A percentile compares a stretch with the other conserved stretches of the same genome.
Evolutionary conservation across 306 rosid genomes (phyloP).

Genomic region (Lathyrus aphaca): DNA sequence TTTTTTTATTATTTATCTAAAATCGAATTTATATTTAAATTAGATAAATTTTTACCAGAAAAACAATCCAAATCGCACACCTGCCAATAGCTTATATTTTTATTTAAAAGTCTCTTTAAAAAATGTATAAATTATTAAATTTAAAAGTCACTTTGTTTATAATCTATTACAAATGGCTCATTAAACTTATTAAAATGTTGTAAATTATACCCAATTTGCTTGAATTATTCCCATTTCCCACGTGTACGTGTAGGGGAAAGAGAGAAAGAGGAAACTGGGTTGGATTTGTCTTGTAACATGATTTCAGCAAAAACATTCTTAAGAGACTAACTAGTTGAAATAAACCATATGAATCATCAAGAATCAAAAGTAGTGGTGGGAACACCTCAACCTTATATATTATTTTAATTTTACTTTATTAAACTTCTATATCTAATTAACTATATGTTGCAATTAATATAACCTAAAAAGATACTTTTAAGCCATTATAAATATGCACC

Average conservation of each 20-base stretch:
- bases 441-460: not conserved
- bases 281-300: not conserved
- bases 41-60: no score
- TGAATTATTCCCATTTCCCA: slow-evolving; percentile 8
- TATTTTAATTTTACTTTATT: not conserved
- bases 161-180: not conserved
- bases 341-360: not conserved
- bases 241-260: slow-evolving; percentile 3
- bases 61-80: no score
- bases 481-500: slow-evolving; percentile 56
- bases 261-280: not conserved
- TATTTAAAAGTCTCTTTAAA: not conserved
- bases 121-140: no score
- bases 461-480: slow-evolving; percentile 43
- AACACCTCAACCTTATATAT: slow-evolving; percentile 15
- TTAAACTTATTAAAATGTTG: not conserved
- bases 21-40: no score
- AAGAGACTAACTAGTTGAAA: not conserved
- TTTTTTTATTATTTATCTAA: no score
- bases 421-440: slow-evolving; percentile 13
- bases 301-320: slow-evolving; percentile 29
- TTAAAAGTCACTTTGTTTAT: not conserved
- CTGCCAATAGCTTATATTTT: not conserved
- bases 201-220: not conserved
- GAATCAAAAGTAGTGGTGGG: slow-evolving; percentile 9